Evolutionary conservation across 345 rosid genomes (phyloP).

Genomic region (Theobroma cacao): DNA sequence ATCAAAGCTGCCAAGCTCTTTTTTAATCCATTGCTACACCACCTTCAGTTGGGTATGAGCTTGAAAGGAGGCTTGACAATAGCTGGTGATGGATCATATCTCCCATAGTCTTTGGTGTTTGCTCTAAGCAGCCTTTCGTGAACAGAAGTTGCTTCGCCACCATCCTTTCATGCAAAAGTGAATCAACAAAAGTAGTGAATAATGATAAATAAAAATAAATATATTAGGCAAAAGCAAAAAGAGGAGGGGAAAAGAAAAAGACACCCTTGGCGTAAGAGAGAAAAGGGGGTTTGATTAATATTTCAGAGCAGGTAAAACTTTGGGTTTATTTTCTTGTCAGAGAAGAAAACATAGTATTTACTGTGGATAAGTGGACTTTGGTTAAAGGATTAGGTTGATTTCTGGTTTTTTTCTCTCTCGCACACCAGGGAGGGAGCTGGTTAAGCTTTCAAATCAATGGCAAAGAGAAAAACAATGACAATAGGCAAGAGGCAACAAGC

Average conservation of each 20-base stretch:
- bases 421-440: background rate
- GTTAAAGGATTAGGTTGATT: background rate
- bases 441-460: background rate
- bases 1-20: constrained; percentile 13
- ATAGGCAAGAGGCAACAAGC: background rate
- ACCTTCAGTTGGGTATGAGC: constrained; percentile 78
- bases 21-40: background rate
- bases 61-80: constrained; percentile 88
- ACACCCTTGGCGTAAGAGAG: background rate
- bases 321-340: background rate
- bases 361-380: background rate
- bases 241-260: too few relatives aligned
- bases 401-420: background rate
- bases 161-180: background rate
- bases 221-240: background rate
- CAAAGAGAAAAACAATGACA: background rate
- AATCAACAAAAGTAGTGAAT: background rate
- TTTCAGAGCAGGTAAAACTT: background rate
- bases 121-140: constrained; percentile 64
- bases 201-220: background rate
- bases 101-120: constrained; percentile 76
- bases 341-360: background rate
- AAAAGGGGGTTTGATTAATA: background rate
- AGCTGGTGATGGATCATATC: constrained; percentile 62
- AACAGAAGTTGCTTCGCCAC: constrained; percentile 21